Conservation (phyloP, 2,329 filamentous ascomycete genomes). For the Penicillium nordicum region DNA sequence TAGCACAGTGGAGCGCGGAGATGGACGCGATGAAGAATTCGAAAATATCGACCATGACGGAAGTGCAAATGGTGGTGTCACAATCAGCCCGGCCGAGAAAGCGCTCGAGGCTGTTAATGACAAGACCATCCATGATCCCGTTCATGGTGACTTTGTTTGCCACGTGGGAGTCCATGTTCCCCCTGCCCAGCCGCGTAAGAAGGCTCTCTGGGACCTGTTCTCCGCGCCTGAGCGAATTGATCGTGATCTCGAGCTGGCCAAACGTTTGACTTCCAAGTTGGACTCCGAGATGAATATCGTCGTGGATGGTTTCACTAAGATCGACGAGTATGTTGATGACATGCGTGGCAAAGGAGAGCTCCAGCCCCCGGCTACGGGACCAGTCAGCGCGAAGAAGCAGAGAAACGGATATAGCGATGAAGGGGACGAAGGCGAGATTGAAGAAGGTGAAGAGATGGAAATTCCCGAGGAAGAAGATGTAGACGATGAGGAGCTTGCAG, state of each 20-base stretch:
- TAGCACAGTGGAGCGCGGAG: slow-evolving; percentile 65
- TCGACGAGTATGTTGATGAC: slow-evolving; percentile 83
- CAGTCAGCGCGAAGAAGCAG: slow-evolving; percentile 53
- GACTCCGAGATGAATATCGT: slow-evolving; percentile 77
- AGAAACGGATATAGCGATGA: slow-evolving; percentile 47
- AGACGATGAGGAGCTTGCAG: slow-evolving; percentile 83
- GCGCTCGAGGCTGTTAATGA: slow-evolving; percentile 93
- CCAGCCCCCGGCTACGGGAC: slow-evolving; percentile 56
- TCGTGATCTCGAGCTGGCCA: slow-evolving; percentile 79
- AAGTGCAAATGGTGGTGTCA: slow-evolving; percentile 31
- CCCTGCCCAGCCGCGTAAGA: slow-evolving; percentile 80
- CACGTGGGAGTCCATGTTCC: slow-evolving; percentile 96
- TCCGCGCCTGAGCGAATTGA: slow-evolving; percentile 91
- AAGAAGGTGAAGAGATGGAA: slow-evolving; percentile 77
- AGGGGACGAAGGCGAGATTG: slow-evolving; percentile 58
- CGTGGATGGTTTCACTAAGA: slow-evolving; percentile 72
- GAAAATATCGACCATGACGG: slow-evolving; percentile 49
- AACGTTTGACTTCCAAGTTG: slow-evolving; percentile 76
- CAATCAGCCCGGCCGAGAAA: slow-evolving; percentile 66
- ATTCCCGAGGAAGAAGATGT: slow-evolving; percentile 66
- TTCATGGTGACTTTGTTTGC: slow-evolving; percentile 92
- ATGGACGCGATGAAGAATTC: slow-evolving; percentile 66
- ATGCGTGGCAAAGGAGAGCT: slow-evolving; percentile 72
- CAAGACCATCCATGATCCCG: slow-evolving; percentile 93
- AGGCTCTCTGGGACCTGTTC: slow-evolving; percentile 94